Evolutionary conservation across 345 rosid species (phyloP).

Genomic region (Ailanthus altissimus): DNA sequence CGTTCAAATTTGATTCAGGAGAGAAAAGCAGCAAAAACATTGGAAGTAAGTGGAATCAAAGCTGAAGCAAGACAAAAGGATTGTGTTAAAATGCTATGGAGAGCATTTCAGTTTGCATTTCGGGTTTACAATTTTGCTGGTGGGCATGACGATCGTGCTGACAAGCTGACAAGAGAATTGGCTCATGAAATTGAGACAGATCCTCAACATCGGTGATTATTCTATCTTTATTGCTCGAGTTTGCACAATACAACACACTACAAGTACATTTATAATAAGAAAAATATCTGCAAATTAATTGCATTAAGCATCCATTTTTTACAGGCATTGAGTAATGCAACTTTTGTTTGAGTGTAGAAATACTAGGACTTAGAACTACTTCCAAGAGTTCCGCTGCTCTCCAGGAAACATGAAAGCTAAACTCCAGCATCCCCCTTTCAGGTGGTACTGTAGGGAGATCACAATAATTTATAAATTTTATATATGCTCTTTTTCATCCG

Average conservation of each 20-base stretch:
- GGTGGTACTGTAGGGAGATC: background rate
- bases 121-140: slow-evolving; percentile 84
- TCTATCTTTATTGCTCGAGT: background rate
- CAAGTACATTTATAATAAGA: background rate
- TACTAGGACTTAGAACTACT: slow-evolving; percentile 5
- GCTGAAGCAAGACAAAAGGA: slow-evolving; percentile 33
- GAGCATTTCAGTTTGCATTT: slow-evolving; percentile 85
- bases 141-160: slow-evolving; percentile 86
- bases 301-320: background rate
- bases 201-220: slow-evolving; percentile 39
- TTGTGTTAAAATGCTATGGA: slow-evolving; percentile 65
- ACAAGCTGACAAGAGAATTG: slow-evolving; percentile 66
- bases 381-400: background rate
- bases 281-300: background rate
- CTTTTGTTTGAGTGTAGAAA: slow-evolving; percentile 7
- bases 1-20: slow-evolving; percentile 46
- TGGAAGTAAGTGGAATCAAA: slow-evolving; percentile 35
- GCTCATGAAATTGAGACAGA: slow-evolving; percentile 79
- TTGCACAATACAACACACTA: background rate
- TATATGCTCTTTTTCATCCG: background rate
- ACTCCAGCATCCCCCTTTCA: background rate
- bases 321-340: background rate
- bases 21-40: slow-evolving; percentile 52
- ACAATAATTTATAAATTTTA: background rate
- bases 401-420: background rate